These are phyloP conservation scores for Pichia cactophila DNA, from an alignment of 1,139 yeast genomes.

Conservation along the genomic window DNA sequence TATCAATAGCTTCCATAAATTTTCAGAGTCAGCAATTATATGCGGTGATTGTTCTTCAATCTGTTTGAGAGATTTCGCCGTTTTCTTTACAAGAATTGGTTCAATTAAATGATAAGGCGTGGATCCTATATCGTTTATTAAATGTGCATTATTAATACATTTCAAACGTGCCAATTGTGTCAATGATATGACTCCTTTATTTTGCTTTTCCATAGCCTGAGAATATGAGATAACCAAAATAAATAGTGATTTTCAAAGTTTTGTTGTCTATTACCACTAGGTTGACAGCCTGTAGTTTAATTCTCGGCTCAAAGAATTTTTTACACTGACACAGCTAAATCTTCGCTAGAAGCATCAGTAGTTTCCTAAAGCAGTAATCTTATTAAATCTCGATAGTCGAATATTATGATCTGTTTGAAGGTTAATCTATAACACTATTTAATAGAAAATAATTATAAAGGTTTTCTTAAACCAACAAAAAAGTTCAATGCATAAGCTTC, in stretches of 20 bases:
- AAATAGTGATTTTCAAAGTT: background rate
- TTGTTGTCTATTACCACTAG: too few species aligned
- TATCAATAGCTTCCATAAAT: constrained; percentile 28
- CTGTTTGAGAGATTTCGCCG: constrained; percentile 24
- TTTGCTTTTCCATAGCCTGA: background rate
- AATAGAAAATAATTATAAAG: constrained; percentile 18
- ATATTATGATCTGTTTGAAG: background rate
- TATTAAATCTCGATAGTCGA: background rate
- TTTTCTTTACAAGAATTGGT: constrained; percentile 28
- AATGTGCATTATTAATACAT: constrained; percentile 25
- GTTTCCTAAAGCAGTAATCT: background rate
- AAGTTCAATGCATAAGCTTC: constrained; percentile 59
- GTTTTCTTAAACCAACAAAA: constrained; percentile 58
- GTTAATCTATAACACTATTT: background rate
- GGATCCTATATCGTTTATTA: constrained; percentile 26
- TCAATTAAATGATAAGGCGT: constrained; percentile 29
- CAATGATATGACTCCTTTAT: constrained; percentile 15
- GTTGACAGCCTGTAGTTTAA: too few species aligned
- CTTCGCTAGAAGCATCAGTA: background rate
- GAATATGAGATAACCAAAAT: background rate
- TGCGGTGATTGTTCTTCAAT: constrained; percentile 28
- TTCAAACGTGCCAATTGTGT: constrained; percentile 23
- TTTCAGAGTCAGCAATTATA: constrained; percentile 22
- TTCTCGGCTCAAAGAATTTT: background rate
- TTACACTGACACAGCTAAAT: background rate